These are phyloP conservation scores for Apiotrichum sp. DNA, from an alignment of 1,284 basidiomycete species.

Conservation along the genomic window DNA sequence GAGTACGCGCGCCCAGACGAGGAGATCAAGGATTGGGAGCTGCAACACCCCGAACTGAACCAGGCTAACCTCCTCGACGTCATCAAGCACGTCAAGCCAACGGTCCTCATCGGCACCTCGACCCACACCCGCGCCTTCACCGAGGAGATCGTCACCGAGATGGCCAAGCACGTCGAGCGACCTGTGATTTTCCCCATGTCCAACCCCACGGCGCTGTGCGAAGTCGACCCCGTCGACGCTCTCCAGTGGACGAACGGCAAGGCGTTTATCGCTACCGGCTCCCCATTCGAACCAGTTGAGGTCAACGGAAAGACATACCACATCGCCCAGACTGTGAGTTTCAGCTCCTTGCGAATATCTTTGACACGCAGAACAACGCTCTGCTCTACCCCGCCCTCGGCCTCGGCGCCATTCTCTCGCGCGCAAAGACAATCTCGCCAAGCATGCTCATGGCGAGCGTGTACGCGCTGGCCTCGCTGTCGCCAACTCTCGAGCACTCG, in stretches of 20 bases:
- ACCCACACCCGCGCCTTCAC: conserved; percentile 74
- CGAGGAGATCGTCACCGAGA: conserved; percentile 61
- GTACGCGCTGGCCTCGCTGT: conserved; percentile 60
- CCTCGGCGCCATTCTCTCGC: conserved; percentile 61
- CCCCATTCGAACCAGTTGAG: conserved; percentile 70
- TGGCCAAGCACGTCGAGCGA: conserved; percentile 62
- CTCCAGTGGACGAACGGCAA: conserved; percentile 62
- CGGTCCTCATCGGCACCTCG: conserved; percentile 76
- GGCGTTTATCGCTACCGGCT: conserved; percentile 72
- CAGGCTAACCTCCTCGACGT: conserved; percentile 50
- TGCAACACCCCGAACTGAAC: conserved; percentile 9
- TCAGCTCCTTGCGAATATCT: conserved; percentile 1
- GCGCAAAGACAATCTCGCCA: conserved; percentile 61
- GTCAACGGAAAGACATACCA: conserved; percentile 49
- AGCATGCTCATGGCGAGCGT: conserved; percentile 64
- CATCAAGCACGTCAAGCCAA: conserved; percentile 62
- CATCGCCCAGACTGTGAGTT: conserved; percentile 5
- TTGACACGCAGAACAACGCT: conserved; percentile 52
- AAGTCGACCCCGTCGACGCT: conserved; percentile 58
- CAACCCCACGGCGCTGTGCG: conserved; percentile 70
- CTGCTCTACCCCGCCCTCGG: conserved; percentile 74
- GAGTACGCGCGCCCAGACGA: conserved; percentile 47
- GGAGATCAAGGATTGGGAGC: conserved; percentile 45
- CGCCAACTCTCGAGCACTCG: conserved; percentile 64
- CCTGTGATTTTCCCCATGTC: conserved; percentile 78